These are phyloP conservation scores for Hanseniaspora jakobsenii DNA, from an alignment of 805 yeast species.

Conservation along the genomic window DNA sequence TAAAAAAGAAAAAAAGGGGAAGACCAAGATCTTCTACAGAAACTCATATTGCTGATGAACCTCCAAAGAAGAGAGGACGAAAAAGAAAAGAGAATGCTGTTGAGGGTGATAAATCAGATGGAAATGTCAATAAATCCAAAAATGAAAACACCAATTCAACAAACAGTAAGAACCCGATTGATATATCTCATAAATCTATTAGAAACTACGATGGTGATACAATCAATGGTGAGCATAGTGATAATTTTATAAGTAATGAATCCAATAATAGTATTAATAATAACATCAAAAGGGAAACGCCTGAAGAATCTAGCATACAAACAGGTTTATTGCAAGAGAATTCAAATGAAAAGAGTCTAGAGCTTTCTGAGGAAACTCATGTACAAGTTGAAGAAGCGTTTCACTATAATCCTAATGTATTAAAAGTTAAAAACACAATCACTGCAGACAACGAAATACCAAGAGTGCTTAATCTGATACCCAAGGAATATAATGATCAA, in stretches of 20 bases:
- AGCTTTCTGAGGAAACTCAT: background rate
- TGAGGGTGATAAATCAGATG: too few species aligned
- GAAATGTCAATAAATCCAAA: background rate
- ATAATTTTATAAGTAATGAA: too few species aligned
- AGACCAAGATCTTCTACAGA: conserved; percentile 15
- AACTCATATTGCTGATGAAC: conserved; percentile 21
- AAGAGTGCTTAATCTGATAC: background rate
- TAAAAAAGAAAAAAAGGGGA: conserved; percentile 19
- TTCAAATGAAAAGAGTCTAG: too few species aligned
- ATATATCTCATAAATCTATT: background rate
- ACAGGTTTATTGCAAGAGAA: too few species aligned
- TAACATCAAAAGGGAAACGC: too few species aligned
- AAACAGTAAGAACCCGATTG: background rate
- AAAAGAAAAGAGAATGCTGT: conserved; percentile 17
- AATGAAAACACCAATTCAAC: conserved; percentile 17
- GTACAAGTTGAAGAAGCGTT: background rate
- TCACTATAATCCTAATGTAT: conserved; percentile 5
- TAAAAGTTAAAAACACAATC: background rate
- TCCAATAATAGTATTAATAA: too few species aligned
- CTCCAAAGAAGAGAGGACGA: conserved; percentile 22
- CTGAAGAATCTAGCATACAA: too few species aligned
- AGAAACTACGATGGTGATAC: background rate
- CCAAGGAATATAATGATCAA: background rate
- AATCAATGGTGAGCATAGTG: too few species aligned
- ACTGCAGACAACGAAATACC: conserved; percentile 6